Base-by-base conservation (phyloP, 1,284 basidiomycete species). In the Malassezia sympodialis region DNA sequence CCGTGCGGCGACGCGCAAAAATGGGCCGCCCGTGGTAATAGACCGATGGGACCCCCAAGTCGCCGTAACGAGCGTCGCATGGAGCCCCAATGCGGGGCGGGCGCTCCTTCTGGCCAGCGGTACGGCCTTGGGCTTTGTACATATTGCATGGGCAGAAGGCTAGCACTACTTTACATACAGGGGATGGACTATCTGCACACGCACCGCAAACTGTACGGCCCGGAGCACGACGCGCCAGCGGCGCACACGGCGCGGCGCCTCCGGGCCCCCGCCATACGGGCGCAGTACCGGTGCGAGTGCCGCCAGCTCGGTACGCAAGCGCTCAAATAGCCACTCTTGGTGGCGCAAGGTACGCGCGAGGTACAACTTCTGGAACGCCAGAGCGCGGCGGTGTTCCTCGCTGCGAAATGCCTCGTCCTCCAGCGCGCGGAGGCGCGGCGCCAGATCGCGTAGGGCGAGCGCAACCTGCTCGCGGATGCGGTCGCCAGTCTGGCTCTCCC, bases 321-420 rank as follows among this genome's bases (percentile, higher is more conserved):
- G 55, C 23, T 27, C 28, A 14, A 17, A 35, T 5, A 57, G 51
- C 55, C 55, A 57, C 31, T 51, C 44, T 24, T 57, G 55, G n/a
- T 50, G 30, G 32, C 23, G 37, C 24, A 52, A 24, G 5, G 44
- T 24, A 11, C 23, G 14, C n/a, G 30, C 24, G 10, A 57, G 32
- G 46, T 57, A 57, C 19, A 46, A 23, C 45, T 57, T 57, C 24
- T 57, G 55, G 23, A 43, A 42, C 10, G 43, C 32, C 11, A 57
- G 45, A 19, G 35, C 50, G 19, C 26, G 34, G 28, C 48, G 12
- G 5, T 35, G 30, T 42, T 41, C 54, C 21, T 46, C 17, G 24
- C 37, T 39, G 37, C 37, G 37, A 11, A 39, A 39, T 11, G 37
- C 24, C 19, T 53, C 51, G 35, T 19, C 26, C n/a, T 23, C 26